Base-by-base conservation (phyloP, 2,329 filamentous ascomycete species). In the Diaporthe citri region DNA sequence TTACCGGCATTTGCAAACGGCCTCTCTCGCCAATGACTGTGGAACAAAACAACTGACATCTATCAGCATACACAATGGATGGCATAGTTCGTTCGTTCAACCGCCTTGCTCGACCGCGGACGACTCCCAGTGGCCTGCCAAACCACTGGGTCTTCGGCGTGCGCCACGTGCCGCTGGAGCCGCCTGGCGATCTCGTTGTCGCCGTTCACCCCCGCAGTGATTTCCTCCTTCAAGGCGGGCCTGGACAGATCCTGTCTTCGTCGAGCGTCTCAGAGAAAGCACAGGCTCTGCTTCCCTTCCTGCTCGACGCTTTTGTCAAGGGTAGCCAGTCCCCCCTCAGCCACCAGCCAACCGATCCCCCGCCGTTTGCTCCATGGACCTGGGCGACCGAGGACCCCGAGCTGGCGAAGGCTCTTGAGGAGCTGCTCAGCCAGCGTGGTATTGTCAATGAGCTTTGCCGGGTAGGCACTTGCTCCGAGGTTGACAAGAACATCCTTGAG, bases 71-170 rank as follows among this genome's bases (percentile, higher is more conserved):
- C 31, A 36, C 17, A 12, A 55, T 70, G 66, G 22, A 69, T 3
- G 66, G 36, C 34, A n/a, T 28, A 22, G 31, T 69, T 2, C 64
- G 31, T 20, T 25, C 20, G 34, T 70, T 70, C 48, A 70, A 70
- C 4, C 3, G 13, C 7, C 46, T 70, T 9, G 0, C 20, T 25
- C 28, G 66, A 6, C 66, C 22, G 20, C 17, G 2, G 17, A 55
- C 6, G 8, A 70, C 43, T 2, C 31, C 46, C 22, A 56, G 20
- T 55, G 66, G 48, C 34, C 48, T 70, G 22, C 34, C 34, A 28
- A 70, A 56, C 48, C 66, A 70, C 34, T 70, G 48, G 48, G 66
- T 56, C 48, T 70, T 70, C 48, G 48, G 66, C 0, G 22, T 55
- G 25, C 22, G 48, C 7, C 48, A 28, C 0, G 12, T 56, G 9